Evolutionary conservation across 805 yeast genomes (phyloP), one percentile per base, ranked within the genome.

Genomic region (Priceomyces carsonii): DNA sequence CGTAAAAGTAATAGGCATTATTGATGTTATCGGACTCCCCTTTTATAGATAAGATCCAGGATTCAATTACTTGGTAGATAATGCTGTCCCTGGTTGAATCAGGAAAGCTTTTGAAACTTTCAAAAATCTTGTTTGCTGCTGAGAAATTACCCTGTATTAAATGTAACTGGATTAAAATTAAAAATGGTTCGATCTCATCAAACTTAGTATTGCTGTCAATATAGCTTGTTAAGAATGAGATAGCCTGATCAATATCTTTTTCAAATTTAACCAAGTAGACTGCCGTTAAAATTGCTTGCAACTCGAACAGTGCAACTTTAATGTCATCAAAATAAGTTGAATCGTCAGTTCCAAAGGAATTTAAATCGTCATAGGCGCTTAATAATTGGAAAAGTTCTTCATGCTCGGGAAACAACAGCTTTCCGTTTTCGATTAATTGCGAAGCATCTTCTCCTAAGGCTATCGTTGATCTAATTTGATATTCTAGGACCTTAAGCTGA

Each of bases 21-120:
- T 47, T 61, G 36, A 68, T 62, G 47, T 66, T 66, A 42, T 67
- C 72, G 14, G 67, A 45, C 36, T 60, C 67, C 19, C 72, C 73
- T 47, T 57, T 63, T 26, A 64, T 47, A 5, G 70, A 49, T 29
- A 55, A 50, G 17, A 66, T 38, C 79, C 90, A 86, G 10, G 95
- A 79, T 57, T 87, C 95, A 19, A 88, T 77, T 20, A 88, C 72
- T 48, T 87, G 90, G 57, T 77, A 78, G 30, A 86, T 76, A 22
- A 90, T 75, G 45, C 80, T 83, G 61, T 89, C 96, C 40, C 62
- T 53, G 20, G 66, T 49, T 14, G 53, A 42, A 30, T 51, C 58
- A 1, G 72, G 71, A 43, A 65, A 59, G 28, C 44, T 48, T 26
- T 55, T 50, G 40, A 67, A 63, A 28, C 41, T 49, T 35, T 44